These are phyloP conservation scores for Pezicula radicicola DNA, from an alignment of 2,329 filamentous ascomycete species.

Conservation along the genomic window DNA sequence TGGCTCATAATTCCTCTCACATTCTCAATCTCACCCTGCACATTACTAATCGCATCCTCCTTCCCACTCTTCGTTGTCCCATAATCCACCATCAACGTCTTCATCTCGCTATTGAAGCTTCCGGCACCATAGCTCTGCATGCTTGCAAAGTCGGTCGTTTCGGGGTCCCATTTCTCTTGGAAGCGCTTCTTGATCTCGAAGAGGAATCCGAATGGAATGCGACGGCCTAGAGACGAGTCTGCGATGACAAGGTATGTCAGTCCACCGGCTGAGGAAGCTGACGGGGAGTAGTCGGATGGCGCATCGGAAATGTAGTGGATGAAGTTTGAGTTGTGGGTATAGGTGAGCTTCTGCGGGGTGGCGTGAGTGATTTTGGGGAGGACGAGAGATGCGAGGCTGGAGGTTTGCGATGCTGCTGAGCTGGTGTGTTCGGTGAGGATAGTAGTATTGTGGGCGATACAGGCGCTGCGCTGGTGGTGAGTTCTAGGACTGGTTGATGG, in stretches of 20 bases:
- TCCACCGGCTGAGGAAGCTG: constrained; percentile 65
- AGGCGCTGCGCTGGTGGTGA: constrained; percentile 57
- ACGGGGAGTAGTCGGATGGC: constrained; percentile 58
- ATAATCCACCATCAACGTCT: constrained; percentile 76
- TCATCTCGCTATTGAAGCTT: constrained; percentile 78
- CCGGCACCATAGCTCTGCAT: constrained; percentile 89
- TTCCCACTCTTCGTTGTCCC: constrained; percentile 73
- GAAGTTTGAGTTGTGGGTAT: constrained; percentile 86
- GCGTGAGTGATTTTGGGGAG: constrained; percentile 90
- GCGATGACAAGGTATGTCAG: constrained; percentile 92
- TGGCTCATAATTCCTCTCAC: constrained; percentile 92
- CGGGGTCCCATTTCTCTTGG: constrained; percentile 64
- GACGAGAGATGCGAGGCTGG: constrained; percentile 86
- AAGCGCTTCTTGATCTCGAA: constrained; percentile 89
- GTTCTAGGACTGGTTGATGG: not conserved
- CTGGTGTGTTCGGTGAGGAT: constrained; percentile 92
- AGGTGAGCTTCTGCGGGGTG: constrained; percentile 82
- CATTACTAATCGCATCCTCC: constrained; percentile 79
- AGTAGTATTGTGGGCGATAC: constrained; percentile 89
- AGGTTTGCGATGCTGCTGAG: constrained; percentile 77
- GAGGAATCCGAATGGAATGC: constrained; percentile 90
- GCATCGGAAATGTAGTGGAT: constrained; percentile 94
- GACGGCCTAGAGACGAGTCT: constrained; percentile 74
- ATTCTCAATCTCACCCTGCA: constrained; percentile 87
- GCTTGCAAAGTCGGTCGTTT: constrained; percentile 67